These are phyloP conservation scores for Coemansia sp. DNA, from an alignment of 192 early-diverging fungal genomes.

Conservation along the genomic window DNA sequence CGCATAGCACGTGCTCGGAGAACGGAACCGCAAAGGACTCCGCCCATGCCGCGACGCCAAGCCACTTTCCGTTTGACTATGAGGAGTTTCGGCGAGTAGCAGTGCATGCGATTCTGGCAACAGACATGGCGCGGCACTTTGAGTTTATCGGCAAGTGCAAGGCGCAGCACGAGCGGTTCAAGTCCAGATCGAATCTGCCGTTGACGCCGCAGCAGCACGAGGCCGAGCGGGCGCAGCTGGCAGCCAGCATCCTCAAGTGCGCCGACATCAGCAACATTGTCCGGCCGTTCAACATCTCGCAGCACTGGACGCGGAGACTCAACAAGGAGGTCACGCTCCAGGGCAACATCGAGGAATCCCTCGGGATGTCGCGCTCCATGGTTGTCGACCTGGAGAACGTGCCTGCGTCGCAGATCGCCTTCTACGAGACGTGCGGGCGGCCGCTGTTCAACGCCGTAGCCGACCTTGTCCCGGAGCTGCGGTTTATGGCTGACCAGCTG, in stretches of 20 bases:
- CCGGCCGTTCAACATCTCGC: conserved; percentile 67
- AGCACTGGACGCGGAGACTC: conserved; percentile 67
- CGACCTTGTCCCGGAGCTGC: conserved; percentile 51
- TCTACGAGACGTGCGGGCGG: conserved; percentile 52
- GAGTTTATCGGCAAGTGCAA: conserved; percentile 75
- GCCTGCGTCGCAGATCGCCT: conserved; percentile 50
- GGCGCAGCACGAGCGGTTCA: conserved; percentile 59
- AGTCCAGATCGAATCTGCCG: conserved; percentile 45
- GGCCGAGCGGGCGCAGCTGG: conserved; percentile 63
- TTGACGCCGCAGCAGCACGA: conserved; percentile 53
- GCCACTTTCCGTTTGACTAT: conserved; percentile 43
- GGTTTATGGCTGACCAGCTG: conserved; percentile 49
- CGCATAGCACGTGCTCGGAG: conserved; percentile 3
- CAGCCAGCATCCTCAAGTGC: conserved; percentile 75
- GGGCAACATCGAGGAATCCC: conserved; percentile 70
- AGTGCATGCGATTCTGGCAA: conserved; percentile 71
- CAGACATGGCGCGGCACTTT: conserved; percentile 79
- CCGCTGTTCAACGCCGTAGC: conserved; percentile 53
- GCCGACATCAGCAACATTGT: conserved; percentile 79
- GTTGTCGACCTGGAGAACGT: conserved; percentile 40
- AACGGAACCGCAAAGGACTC: neutral
- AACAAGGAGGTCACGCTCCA: conserved; percentile 69
- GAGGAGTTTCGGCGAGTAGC: conserved; percentile 71
- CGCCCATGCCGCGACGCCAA: conserved; percentile 1
- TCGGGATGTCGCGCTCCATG: conserved; percentile 59